These are phyloP conservation scores for Thelephora ganbajun DNA, from an alignment of 768 basidiomycete species.

Conservation along the genomic window DNA sequence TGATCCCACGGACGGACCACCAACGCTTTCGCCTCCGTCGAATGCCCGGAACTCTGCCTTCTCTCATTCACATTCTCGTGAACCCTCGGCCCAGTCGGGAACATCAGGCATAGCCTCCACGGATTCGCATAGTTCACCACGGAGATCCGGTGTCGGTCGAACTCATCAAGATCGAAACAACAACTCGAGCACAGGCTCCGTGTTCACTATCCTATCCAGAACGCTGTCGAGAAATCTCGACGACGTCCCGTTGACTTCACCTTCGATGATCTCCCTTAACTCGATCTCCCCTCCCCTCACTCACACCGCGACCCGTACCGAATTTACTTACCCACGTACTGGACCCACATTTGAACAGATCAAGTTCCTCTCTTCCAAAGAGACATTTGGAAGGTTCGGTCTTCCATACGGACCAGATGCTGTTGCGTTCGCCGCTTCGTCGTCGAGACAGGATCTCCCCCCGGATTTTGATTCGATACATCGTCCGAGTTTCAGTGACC, in stretches of 20 bases:
- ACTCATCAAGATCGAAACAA: slow-evolving; percentile 16
- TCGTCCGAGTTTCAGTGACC: slow-evolving; percentile 32
- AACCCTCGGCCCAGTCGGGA: too few relatives aligned
- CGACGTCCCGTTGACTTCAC: slow-evolving; percentile 30
- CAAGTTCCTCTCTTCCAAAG: slow-evolving; percentile 54
- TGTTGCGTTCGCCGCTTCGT: slow-evolving; percentile 42
- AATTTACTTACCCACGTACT: slow-evolving; percentile 50
- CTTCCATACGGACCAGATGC: slow-evolving; percentile 69
- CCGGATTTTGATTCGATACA: slow-evolving; percentile 13
- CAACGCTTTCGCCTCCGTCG: slow-evolving; percentile 2
- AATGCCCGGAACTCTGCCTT: not conserved
- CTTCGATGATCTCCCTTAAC: slow-evolving; percentile 56
- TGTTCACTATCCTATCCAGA: slow-evolving; percentile 26
- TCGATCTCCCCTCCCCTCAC: slow-evolving; percentile 67
- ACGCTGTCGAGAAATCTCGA: slow-evolving; percentile 27
- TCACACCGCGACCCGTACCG: slow-evolving; percentile 58
- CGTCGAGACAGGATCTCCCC: slow-evolving; percentile 30
- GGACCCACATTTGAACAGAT: slow-evolving; percentile 54
- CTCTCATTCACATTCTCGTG: too few relatives aligned
- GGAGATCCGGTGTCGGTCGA: slow-evolving; percentile 4
- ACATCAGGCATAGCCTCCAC: slow-evolving; percentile 8
- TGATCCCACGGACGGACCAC: slow-evolving; percentile 2
- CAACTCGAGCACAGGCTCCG: slow-evolving; percentile 23
- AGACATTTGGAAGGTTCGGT: slow-evolving; percentile 54
- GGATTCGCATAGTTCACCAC: not conserved